Base-by-base conservation (phyloP, 768 basidiomycete genomes). In the Chalciporus sphaerocephalus region DNA sequence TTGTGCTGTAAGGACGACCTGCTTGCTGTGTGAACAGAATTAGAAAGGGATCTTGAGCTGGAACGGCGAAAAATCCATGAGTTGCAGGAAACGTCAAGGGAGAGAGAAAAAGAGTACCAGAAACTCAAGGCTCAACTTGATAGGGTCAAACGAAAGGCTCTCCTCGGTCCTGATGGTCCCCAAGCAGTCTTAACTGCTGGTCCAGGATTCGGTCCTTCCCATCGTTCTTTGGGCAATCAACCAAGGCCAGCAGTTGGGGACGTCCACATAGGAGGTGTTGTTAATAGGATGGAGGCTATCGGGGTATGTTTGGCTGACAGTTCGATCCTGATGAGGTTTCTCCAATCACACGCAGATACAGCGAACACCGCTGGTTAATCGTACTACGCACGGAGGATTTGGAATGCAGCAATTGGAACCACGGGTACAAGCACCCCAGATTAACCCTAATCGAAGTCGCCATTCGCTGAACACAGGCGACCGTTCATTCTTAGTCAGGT, bases 21-120 rank as follows among this genome's bases (percentile, higher is more conserved):
- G 24, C 40, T 41, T 40, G 34, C 46, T 42, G 47, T 41, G 32
- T 38, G 21, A 54, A 46, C 46, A 92, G 90, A 87, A 44, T 64
- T 90, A 33, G 85, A 89, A 61, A 80, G 84, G 18, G 91, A 92
- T 53, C 71, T 92, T 28, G 90, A 91, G 54, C 51, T 85, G 21
- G 90, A 92, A 63, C 76, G 85, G 23, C 75, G 87, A 17, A 90
- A 83, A 58, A 74, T 78, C 24, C 74, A 81, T 6, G 87, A 90
- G 18, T 61, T 88, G 21, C 86, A 89, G 55, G 88, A 92, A 28
- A 68, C 77, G 2, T 73, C 83, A 2, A 76, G 81, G 55, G 88
- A 91, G 56, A 75, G 82, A 55, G 90, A 92, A 50, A 90, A 85
- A 57, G 91, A 92, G 57, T 92, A 92, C 57, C 85, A 87, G 45